Evolutionary conservation across 148 eudicot species (phyloP).

Genomic region (Agrostemma githago): DNA sequence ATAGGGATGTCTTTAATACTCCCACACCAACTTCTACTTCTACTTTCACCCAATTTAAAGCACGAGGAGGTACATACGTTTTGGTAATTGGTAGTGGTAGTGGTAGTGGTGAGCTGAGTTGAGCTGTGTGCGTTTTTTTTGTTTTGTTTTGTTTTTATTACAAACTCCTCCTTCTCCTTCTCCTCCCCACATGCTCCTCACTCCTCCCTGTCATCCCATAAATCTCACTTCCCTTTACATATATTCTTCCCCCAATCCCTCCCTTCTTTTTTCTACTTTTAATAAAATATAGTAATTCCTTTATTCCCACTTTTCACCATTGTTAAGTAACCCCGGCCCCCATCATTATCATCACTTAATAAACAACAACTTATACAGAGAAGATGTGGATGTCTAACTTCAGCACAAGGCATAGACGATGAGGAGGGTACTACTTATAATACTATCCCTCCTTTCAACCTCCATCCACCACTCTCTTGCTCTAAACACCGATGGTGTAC

Average conservation of each 20-base stretch:
- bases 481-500: conserved; percentile 53
- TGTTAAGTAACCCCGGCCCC: background rate
- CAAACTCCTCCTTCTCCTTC: background rate
- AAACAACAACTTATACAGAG: no score
- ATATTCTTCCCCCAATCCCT: conserved; percentile 11
- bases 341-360: background rate
- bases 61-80: background rate
- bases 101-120: no score
- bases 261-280: background rate
- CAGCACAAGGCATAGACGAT: conserved; percentile 3
- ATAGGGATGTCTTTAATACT: background rate
- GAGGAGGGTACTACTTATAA: conserved; percentile 7
- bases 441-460: conserved; percentile 10
- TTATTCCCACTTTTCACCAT: background rate
- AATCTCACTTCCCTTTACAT: conserved; percentile 26
- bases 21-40: conserved; percentile 1
- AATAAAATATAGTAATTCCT: background rate
- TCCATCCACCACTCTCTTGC: conserved; percentile 13
- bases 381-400: conserved; percentile 17
- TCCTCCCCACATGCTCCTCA: conserved; percentile 23
- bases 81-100: background rate
- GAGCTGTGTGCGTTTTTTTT: background rate
- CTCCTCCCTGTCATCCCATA: conserved; percentile 21
- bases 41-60: conserved; percentile 5
- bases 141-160: no score